Base-by-base conservation (phyloP, 2,329 filamentous ascomycete species). In the Neonectria neomacrospora region DNA sequence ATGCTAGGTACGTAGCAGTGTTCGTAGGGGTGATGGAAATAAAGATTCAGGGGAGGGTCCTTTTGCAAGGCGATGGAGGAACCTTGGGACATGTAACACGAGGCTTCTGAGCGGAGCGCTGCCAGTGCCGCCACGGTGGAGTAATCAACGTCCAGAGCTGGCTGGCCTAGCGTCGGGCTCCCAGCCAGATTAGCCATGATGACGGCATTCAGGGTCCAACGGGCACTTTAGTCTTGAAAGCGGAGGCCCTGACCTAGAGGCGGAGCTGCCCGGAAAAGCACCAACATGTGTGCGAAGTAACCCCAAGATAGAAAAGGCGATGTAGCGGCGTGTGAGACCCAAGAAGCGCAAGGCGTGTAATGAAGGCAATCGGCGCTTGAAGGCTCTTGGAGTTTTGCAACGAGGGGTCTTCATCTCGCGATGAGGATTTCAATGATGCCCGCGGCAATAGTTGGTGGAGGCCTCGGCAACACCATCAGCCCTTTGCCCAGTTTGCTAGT, bases 191-290 rank as follows among this genome's bases (percentile, higher is more conserved):
- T 50, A 32, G 30, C 28, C 47, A 28, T 50, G 26, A 50, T 50
- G 47, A 50, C 47, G 47, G 47, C 47, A 50, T 50, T 50, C 47
- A 50, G 47, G 47, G 47, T 50, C 47, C 28, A 50, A 50, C n/a
- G 28, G 47, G 28, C 28, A 7, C 28, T 30, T 30, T 48, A 32
- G 47, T 50, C 26, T 32, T 50, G 47, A 50, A 30, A 32, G 47
- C 28, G 26, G 47, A 50, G 47, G n/a, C 26, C 28, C 11, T n/a
- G n/a, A n/a, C n/a, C n/a, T 18, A 20, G 26, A 20, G 32, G 47
- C 26, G 47, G 47, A 50, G 47, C n/a, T 26, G 26, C n/a, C n/a
- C n/a, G n/a, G 32, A 16, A 50, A 28, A 8, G 37, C 37, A 7
- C 26, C 32, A 50, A 32, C 4, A 16, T 16, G 5, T 9, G n/a